Conservation (phyloP, 768 basidiomycete species). For the Mycena chlorophos region DNA sequence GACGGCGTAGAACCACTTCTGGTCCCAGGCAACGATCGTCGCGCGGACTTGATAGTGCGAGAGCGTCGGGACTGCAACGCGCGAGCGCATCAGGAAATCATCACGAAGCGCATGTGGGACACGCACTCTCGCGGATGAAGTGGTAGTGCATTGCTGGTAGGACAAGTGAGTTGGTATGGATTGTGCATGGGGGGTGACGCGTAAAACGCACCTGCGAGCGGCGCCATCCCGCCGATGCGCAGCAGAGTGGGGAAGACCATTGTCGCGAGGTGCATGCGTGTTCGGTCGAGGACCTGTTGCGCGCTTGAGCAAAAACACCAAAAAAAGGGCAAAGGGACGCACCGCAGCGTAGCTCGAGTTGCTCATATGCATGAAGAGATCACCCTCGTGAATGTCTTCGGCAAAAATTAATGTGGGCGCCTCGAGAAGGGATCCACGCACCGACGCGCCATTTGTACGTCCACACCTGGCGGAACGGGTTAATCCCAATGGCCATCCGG, state of each 20-base stretch:
- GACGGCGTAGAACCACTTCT: not conserved
- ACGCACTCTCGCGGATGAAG: constrained; percentile 2
- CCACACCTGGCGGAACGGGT: not conserved
- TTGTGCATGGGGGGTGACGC: not conserved
- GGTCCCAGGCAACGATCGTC: not conserved
- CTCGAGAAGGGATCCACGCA: not conserved
- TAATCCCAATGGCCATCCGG: not conserved
- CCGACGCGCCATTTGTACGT: constrained; percentile 2
- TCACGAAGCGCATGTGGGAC: no score
- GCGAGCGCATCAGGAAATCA: no score
- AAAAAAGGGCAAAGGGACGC: not conserved
- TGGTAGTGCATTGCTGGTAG: not conserved
- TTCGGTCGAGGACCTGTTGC: not conserved
- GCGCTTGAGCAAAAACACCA: not conserved
- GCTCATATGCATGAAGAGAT: constrained; percentile 1
- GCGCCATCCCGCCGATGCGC: not conserved
- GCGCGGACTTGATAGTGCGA: not conserved
- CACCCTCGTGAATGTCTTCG: not conserved
- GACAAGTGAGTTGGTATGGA: not conserved
- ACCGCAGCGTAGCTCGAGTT: not conserved
- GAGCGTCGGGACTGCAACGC: not conserved
- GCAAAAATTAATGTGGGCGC: not conserved
- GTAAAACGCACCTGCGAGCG: not conserved
- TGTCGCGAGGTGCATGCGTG: not conserved
- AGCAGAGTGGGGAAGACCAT: not conserved